Percentiles rank a stretch among this genome's conserved stretches.
These are phyloP conservation scores for Neohortaea acidophila DNA, from an alignment of 495 filamentous ascomycete genomes.

Conservation along the genomic window DNA sequence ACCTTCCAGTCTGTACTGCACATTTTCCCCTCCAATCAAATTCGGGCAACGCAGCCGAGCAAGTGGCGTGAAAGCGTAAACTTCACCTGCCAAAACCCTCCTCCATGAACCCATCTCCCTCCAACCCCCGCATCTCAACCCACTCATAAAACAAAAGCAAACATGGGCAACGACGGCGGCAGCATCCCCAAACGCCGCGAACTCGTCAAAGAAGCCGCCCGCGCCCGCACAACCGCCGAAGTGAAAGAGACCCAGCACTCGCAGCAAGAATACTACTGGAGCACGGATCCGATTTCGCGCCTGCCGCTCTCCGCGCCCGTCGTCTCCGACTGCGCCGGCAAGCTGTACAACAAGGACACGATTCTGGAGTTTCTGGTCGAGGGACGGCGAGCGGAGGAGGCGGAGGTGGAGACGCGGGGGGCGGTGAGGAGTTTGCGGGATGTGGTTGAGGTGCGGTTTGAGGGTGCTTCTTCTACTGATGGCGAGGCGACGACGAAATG, in stretches of 20 bases:
- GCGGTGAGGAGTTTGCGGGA: constrained; percentile 71
- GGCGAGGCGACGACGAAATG: constrained; percentile 34
- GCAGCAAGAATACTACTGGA: constrained; percentile 72
- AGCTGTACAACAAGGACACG: constrained; percentile 89
- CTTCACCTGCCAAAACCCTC: constrained; percentile 3
- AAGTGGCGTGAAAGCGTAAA: too few species aligned
- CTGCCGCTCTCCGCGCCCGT: constrained; percentile 53
- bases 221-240: constrained; percentile 67
- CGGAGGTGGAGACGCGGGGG: constrained; percentile 51
- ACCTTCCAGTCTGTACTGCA: too few species aligned
- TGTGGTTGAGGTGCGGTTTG: constrained; percentile 77
- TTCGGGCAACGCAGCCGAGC: too few species aligned
- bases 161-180: constrained; percentile 92
- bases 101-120: not conserved
- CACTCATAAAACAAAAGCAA: constrained; percentile 7
- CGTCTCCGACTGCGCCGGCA: constrained; percentile 72
- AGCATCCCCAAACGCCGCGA: constrained; percentile 90
- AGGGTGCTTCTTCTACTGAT: constrained; percentile 38
- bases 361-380: constrained; percentile 67
- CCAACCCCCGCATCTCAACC: too few species aligned
- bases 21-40: too few species aligned
- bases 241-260: constrained; percentile 77
- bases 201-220: constrained; percentile 78
- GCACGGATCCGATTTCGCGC: constrained; percentile 69
- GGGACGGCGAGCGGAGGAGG: constrained; percentile 37